Evolutionary conservation across 352 stramenopile species (phyloP).

Genomic region (Phytophthora uliginosa): DNA sequence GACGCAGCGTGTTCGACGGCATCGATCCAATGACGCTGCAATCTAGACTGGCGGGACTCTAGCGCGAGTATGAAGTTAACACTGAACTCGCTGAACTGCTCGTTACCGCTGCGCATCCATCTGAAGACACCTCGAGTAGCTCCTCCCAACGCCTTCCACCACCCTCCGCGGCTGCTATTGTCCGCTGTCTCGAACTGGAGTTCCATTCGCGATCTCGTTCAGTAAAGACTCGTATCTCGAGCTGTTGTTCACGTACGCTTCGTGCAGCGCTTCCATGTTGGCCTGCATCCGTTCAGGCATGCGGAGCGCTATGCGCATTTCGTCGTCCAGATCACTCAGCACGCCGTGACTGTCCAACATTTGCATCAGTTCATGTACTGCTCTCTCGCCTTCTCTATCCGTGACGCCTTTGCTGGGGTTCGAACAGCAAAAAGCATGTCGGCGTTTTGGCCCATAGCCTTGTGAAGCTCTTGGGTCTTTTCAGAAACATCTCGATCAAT

Average conservation of each 20-base stretch:
- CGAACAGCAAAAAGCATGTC: constrained; percentile 22
- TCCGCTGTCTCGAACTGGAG: neutral
- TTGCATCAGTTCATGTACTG: constrained; percentile 3
- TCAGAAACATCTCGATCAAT: neutral
- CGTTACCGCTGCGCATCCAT: neutral
- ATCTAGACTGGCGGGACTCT: neutral
- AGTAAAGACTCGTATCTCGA: constrained; percentile 9
- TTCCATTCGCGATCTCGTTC: neutral
- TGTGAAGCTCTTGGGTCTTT: neutral
- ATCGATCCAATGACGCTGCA: constrained; percentile 9
- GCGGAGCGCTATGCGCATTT: neutral
- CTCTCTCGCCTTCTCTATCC: constrained; percentile 4
- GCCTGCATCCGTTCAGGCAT: constrained; percentile 23
- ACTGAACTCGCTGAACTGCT: constrained; percentile 2
- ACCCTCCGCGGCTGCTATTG: neutral
- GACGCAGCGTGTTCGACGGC: neutral
- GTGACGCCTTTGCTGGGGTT: neutral
- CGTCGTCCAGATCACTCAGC: neutral
- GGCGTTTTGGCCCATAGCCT: neutral
- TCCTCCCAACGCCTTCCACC: neutral
- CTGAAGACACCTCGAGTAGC: neutral
- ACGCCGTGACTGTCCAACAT: neutral
- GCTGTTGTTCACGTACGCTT: neutral
- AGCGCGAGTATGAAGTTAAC: constrained; percentile 8
- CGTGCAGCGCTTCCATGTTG: constrained; percentile 20